Evolutionary conservation across 176 grass and related monocot genomes (phyloP).

Genomic region (Cenchrus purpureus): DNA sequence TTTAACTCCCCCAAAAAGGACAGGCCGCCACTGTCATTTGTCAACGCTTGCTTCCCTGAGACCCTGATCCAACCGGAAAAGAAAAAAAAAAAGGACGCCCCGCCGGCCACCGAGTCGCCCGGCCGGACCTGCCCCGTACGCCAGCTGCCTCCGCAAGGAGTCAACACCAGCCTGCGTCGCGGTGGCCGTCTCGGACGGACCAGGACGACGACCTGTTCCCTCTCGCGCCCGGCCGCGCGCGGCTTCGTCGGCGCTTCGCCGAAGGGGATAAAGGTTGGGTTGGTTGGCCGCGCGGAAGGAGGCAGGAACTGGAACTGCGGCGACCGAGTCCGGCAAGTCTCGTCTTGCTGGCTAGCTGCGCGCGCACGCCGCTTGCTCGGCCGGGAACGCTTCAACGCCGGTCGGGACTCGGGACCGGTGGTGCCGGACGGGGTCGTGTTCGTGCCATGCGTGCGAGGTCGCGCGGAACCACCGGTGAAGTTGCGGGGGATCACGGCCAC

Average conservation of each 20-base stretch:
- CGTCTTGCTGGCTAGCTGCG: neutral
- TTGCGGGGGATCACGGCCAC: too few species aligned
- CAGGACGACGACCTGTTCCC: neutral
- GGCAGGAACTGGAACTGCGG: constrained; percentile 9
- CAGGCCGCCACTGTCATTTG: neutral
- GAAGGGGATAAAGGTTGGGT: neutral
- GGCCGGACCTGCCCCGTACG: constrained; percentile 14
- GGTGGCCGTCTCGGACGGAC: neutral
- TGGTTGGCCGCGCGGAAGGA: constrained; percentile 21
- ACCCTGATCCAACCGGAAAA: neutral
- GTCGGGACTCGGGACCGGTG: too few species aligned
- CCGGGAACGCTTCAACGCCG: constrained; percentile 24
- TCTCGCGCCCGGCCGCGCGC: neutral
- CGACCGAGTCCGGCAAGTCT: constrained; percentile 10
- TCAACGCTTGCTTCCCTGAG: neutral
- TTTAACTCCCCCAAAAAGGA: neutral
- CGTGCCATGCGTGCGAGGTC: neutral
- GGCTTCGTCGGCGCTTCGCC: constrained; percentile 14
- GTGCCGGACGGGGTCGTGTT: neutral
- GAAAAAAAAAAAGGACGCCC: neutral
- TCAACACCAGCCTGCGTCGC: constrained; percentile 15
- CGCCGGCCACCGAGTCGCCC: constrained; percentile 2
- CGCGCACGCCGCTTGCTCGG: neutral
- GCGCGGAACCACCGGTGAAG: too few species aligned
- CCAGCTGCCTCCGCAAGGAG: neutral